phyloP scores from a whole-genome alignment of 129 eudicot species.

The Oenanthe sinensis region DNA sequence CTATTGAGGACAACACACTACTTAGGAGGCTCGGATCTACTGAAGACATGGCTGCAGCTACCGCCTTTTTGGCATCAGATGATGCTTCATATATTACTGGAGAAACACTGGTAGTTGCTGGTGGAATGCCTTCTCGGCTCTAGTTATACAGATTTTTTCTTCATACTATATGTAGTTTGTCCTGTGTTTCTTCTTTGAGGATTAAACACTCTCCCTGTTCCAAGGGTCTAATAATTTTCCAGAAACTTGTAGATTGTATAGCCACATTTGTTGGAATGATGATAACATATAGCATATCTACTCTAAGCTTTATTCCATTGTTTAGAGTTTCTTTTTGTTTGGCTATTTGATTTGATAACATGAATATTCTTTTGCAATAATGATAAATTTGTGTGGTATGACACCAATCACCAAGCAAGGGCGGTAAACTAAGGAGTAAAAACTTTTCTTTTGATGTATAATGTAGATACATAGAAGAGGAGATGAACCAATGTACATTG shows the following conservation, averaged over 20 bases:
- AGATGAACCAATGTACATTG: neutral
- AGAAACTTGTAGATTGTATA: neutral
- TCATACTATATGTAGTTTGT: neutral
- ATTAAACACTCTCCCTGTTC: too few species aligned
- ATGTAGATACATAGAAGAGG: neutral
- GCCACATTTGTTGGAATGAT: neutral
- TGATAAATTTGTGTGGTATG: neutral
- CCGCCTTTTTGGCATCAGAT: conserved; percentile 86
- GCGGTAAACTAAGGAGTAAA: neutral
- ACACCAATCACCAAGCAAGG: neutral
- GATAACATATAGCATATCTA: neutral
- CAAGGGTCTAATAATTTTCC: neutral
- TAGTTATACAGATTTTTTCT: conserved; percentile 3
- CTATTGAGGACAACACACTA: conserved; percentile 48
- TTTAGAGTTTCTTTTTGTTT: neutral
- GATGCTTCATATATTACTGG: conserved; percentile 94
- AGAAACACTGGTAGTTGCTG: conserved; percentile 87
- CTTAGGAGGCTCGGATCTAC: conserved; percentile 84
- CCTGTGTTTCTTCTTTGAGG: neutral
- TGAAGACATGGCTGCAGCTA: conserved; percentile 83
- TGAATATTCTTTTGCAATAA: neutral
- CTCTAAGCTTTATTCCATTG: neutral
- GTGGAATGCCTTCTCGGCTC: conserved; percentile 82
- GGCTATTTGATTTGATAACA: neutral
- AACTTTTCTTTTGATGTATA: neutral